These are phyloP conservation scores for Pythium angustatum DNA, from an alignment of 352 stramenopile genomes.

Conservation along the genomic window DNA sequence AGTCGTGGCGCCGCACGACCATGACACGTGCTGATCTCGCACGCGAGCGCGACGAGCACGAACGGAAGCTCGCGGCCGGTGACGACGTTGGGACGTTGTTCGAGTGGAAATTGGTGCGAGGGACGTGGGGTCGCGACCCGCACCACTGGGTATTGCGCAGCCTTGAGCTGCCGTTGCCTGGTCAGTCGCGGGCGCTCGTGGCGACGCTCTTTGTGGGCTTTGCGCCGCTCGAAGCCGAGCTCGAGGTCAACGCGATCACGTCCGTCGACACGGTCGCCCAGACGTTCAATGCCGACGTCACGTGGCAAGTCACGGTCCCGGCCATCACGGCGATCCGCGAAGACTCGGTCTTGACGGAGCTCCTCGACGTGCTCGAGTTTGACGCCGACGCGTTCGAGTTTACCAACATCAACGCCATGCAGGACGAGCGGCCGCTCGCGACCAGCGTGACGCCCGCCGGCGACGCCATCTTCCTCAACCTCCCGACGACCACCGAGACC, in stretches of 20 bases:
- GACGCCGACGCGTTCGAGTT: constrained; percentile 37
- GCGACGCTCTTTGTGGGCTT: constrained; percentile 30
- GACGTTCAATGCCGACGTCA: constrained; percentile 35
- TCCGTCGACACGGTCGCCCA: constrained; percentile 35
- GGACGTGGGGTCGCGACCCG: constrained; percentile 36
- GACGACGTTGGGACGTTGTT: constrained; percentile 26
- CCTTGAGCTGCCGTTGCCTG: constrained; percentile 28
- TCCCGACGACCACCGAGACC: not conserved
- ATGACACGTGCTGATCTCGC: not conserved
- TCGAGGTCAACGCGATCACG: constrained; percentile 33
- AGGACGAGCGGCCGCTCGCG: constrained; percentile 9
- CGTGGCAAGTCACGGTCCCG: constrained; percentile 32
- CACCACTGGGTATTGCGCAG: constrained; percentile 58
- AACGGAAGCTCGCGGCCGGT: not conserved
- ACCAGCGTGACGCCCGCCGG: constrained; percentile 17
- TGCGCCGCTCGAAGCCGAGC: constrained; percentile 22
- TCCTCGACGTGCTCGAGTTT: constrained; percentile 37
- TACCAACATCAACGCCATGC: constrained; percentile 30
- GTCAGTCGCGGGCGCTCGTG: not conserved
- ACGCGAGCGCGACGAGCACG: constrained; percentile 15
- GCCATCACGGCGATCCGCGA: constrained; percentile 37
- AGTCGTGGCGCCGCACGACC: constrained; percentile 46
- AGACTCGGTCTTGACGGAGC: constrained; percentile 33
- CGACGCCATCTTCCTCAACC: constrained; percentile 7
- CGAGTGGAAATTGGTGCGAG: constrained; percentile 62